Conservation (phyloP, 1,139 yeast species). For the Debaryomyces robertsiae region DNA sequence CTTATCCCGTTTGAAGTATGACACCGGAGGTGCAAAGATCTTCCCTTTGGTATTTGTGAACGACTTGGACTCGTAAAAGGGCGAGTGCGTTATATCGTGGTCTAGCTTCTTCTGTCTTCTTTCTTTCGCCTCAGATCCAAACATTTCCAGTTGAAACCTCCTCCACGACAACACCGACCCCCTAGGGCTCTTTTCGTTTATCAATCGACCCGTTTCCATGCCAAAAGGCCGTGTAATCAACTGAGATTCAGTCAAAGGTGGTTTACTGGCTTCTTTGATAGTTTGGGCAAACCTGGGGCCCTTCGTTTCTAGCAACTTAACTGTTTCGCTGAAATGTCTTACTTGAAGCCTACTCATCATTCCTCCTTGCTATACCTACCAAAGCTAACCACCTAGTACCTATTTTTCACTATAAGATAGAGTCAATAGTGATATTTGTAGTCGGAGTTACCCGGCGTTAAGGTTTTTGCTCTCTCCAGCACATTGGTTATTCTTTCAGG, state of each 20-base stretch:
- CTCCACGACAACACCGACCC: slow-evolving; percentile 23
- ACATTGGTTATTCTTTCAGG: not conserved
- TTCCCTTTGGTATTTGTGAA: slow-evolving; percentile 83
- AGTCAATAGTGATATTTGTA: too few species aligned
- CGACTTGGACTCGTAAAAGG: slow-evolving; percentile 79
- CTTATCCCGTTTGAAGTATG: slow-evolving; percentile 73
- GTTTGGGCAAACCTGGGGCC: slow-evolving; percentile 33
- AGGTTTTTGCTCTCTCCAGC: not conserved
- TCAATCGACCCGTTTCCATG: slow-evolving; percentile 32
- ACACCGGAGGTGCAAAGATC: slow-evolving; percentile 76
- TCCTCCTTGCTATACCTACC: not conserved
- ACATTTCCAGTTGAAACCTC: slow-evolving; percentile 29
- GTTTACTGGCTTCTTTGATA: slow-evolving; percentile 29
- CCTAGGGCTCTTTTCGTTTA: slow-evolving; percentile 22
- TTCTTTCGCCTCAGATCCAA: slow-evolving; percentile 50
- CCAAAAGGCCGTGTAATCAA: slow-evolving; percentile 46
- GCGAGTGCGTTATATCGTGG: slow-evolving; percentile 81
- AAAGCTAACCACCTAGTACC: too few species aligned
- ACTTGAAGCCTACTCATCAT: slow-evolving; percentile 2
- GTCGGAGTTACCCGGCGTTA: not conserved
- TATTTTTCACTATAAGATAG: not conserved
- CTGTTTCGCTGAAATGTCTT: not conserved
- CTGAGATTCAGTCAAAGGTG: slow-evolving; percentile 31
- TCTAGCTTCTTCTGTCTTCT: slow-evolving; percentile 59
- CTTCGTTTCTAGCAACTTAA: slow-evolving; percentile 5